phyloP scores from a whole-genome alignment of 129 eudicot species.

The Flaveria sonorensis region DNA sequence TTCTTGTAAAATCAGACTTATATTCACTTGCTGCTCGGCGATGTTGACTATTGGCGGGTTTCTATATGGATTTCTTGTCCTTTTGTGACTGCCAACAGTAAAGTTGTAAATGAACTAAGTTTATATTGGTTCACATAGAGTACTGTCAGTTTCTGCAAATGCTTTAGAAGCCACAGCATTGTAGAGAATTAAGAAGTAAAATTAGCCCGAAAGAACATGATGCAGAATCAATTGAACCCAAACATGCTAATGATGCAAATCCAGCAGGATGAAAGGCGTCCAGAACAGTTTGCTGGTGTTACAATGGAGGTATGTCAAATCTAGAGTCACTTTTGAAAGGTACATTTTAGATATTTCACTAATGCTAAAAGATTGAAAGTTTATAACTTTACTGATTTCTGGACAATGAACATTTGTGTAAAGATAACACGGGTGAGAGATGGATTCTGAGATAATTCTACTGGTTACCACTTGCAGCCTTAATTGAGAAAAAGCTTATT shows the following conservation, averaged over 20 bases:
- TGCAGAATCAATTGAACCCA: background rate
- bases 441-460: slow-evolving; percentile 92
- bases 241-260: background rate
- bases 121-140: no score
- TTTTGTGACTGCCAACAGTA: no score
- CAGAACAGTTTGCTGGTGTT: background rate
- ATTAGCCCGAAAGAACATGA: background rate
- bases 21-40: no score
- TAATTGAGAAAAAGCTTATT: slow-evolving; percentile 90
- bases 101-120: no score
- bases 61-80: no score
- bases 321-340: no score
- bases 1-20: no score
- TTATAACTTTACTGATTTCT: background rate
- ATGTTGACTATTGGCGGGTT: no score
- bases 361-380: background rate
- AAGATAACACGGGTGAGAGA: slow-evolving; percentile 45
- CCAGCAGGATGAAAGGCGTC: background rate
- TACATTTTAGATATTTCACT: no score
- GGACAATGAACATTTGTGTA: no score
- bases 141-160: no score
- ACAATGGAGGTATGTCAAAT: background rate
- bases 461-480: slow-evolving; percentile 97
- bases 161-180: background rate
- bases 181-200: background rate